Percentiles rank a stretch among this genome's conserved stretches.
phyloP scores from a whole-genome alignment of 108 stramenopile species.

The Skeletonema potamos region DNA sequence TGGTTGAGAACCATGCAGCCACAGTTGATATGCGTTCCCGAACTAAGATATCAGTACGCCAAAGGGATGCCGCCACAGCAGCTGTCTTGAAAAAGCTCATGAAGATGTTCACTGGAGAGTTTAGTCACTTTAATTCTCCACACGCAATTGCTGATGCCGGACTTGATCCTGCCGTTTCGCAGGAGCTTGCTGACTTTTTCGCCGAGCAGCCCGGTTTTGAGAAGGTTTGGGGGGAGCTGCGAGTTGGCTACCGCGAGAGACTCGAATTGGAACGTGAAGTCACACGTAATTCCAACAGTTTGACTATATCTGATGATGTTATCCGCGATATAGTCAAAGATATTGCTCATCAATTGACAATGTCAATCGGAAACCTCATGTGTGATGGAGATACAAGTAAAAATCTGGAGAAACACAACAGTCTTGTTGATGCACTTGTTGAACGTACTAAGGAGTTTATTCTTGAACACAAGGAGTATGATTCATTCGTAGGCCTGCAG shows the following conservation, averaged over 20 bases:
- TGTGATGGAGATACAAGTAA: background rate
- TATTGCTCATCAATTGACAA: background rate
- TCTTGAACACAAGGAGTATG: background rate
- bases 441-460: background rate
- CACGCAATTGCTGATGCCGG: background rate
- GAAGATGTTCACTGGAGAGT: constrained; percentile 9
- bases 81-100: background rate
- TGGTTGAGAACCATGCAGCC: background rate
- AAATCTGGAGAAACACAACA: background rate
- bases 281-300: background rate
- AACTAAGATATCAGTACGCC: background rate
- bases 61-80: background rate
- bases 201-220: constrained; percentile 11
- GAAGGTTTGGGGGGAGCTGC: background rate
- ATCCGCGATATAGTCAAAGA: background rate
- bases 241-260: background rate
- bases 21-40: background rate
- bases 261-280: background rate
- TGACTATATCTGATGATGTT: background rate
- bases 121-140: constrained; percentile 2
- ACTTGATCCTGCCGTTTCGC: constrained; percentile 5
- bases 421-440: background rate
- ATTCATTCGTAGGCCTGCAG: background rate
- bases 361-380: background rate
- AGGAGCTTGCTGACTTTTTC: constrained; percentile 12